Conservation (phyloP, 176 grass and related monocot genomes). For the Avena sativa region DNA sequence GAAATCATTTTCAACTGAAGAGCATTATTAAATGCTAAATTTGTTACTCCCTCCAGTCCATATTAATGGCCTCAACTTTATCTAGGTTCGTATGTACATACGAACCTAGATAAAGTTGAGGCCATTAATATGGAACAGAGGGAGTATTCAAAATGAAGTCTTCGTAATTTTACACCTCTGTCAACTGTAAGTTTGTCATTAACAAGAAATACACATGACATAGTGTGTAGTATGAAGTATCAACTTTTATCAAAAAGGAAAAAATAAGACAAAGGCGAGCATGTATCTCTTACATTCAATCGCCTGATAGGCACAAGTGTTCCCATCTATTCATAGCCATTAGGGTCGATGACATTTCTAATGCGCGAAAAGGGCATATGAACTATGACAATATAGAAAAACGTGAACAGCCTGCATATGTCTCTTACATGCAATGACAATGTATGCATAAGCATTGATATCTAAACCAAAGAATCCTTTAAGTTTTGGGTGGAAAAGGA, state of each 20-base stretch:
- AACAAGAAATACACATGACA: neutral
- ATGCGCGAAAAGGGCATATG: neutral
- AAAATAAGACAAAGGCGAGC: neutral
- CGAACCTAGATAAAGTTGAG: too few species aligned
- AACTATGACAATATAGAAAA: neutral
- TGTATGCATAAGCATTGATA: neutral
- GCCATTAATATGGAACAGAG: too few species aligned
- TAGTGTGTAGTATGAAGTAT: conserved; percentile 1
- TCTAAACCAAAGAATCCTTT: neutral
- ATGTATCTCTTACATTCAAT: conserved; percentile 27
- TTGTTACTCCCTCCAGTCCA: neutral
- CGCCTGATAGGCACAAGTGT: neutral
- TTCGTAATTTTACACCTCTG: neutral
- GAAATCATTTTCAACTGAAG: conserved; percentile 28
- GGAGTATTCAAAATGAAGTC: neutral
- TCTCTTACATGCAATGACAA: neutral
- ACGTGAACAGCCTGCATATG: neutral
- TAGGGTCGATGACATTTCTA: neutral
- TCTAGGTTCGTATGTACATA: too few species aligned
- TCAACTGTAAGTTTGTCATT: conserved; percentile 1
- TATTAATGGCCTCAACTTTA: too few species aligned
- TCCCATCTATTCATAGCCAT: neutral
- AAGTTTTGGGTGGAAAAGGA: neutral
- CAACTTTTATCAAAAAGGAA: conserved; percentile 21
- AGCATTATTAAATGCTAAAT: conserved; percentile 1